Percentiles rank a stretch among this genome's conserved stretches.
Conservation (phyloP, 2,329 filamentous ascomycete genomes). For the Cytospora piceicola region DNA sequence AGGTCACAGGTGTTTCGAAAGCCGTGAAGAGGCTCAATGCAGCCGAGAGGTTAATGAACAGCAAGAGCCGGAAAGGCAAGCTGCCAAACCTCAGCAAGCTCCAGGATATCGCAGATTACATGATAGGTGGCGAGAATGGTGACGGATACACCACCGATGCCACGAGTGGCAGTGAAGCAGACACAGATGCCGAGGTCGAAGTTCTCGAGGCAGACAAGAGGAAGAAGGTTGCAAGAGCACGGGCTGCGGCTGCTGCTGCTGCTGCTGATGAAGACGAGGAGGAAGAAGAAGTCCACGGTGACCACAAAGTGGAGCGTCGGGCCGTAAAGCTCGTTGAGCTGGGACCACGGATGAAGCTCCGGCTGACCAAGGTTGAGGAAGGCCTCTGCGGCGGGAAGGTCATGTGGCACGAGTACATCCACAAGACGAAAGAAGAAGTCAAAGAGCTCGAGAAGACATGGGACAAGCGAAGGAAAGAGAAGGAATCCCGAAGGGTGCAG, state of each 20-base stretch:
- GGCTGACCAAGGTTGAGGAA: conserved; percentile 95
- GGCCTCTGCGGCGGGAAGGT: conserved; percentile 86
- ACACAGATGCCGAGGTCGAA: conserved; percentile 95
- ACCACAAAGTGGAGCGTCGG: conserved; percentile 73
- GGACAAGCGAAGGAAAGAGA: conserved; percentile 77
- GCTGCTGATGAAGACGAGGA: conserved; percentile 50
- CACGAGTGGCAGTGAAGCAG: conserved; percentile 85
- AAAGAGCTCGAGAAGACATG: conserved; percentile 81
- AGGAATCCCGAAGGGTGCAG: conserved; percentile 81
- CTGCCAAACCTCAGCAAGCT: conserved; percentile 90
- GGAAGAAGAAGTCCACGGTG: conserved; percentile 45
- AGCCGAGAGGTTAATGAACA: conserved; percentile 75
- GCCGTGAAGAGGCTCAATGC: conserved; percentile 82
- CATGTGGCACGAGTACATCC: conserved; percentile 96
- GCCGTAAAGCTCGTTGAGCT: conserved; percentile 92
- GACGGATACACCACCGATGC: conserved; percentile 84
- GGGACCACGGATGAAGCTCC: conserved; percentile 84
- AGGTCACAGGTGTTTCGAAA: conserved; percentile 81
- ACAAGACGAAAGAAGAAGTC: conserved; percentile 79
- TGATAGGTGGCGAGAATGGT: conserved; percentile 79
- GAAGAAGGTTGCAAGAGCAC: conserved; percentile 57
- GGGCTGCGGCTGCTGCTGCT: conserved; percentile 50
- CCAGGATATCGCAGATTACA: conserved; percentile 91
- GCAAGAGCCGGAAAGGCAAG: conserved; percentile 66
- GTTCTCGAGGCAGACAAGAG: conserved; percentile 70